phyloP scores from a whole-genome alignment of 192 early-diverging fungal genomes.

The Irineochytrium annulatum region DNA sequence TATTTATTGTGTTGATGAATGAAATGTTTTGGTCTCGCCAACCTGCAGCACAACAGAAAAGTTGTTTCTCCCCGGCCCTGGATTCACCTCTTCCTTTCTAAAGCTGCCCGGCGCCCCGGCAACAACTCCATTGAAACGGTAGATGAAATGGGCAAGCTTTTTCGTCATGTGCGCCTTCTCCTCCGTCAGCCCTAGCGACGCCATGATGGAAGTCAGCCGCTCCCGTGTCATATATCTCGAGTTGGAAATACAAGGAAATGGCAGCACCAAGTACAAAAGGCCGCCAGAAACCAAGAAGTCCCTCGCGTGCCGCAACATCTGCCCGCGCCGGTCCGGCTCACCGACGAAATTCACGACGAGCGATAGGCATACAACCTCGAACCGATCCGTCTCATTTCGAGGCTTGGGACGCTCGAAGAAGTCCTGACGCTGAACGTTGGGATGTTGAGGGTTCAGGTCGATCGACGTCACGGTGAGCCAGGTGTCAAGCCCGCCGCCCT shows the following conservation, averaged over 20 bases:
- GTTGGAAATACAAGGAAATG: constrained; percentile 77
- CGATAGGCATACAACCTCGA: constrained; percentile 75
- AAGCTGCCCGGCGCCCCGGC: background rate
- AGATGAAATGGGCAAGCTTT: constrained; percentile 79
- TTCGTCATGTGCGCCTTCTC: constrained; percentile 60
- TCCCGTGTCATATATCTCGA: constrained; percentile 83
- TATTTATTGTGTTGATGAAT: no score
- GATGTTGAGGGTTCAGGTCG: constrained; percentile 83
- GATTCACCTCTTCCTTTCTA: constrained; percentile 63
- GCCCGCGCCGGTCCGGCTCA: constrained; percentile 63
- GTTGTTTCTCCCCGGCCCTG: constrained; percentile 66
- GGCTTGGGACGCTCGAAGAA: constrained; percentile 69
- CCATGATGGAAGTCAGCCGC: constrained; percentile 59
- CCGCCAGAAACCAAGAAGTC: constrained; percentile 49
- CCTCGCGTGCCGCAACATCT: constrained; percentile 56
- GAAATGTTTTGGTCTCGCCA: no score
- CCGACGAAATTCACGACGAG: constrained; percentile 89
- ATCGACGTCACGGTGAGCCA: constrained; percentile 76
- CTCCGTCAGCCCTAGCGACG: constrained; percentile 59
- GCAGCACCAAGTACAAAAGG: constrained; percentile 73
- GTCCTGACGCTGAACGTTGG: constrained; percentile 69
- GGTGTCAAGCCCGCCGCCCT: constrained; percentile 42
- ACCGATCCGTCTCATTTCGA: constrained; percentile 37
- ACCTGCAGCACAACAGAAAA: constrained; percentile 64
- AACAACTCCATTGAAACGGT: constrained; percentile 28